Conservation (phyloP, 306 rosid species). For the Sphenostylis stenocarpa region DNA sequence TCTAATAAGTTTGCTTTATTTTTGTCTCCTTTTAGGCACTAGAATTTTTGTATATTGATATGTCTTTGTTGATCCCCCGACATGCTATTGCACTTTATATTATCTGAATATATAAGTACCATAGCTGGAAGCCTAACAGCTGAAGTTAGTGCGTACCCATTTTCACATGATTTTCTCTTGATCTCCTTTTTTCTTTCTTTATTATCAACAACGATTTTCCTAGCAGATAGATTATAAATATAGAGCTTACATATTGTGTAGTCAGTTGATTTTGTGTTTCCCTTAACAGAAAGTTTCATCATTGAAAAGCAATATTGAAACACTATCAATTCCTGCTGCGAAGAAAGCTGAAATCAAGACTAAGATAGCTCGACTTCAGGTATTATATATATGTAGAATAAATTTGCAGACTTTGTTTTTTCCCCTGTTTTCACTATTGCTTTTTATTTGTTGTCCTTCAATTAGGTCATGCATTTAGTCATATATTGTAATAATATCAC, state of each 20-base stretch:
- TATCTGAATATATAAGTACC: background rate
- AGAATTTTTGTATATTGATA: background rate
- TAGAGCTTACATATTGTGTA: background rate
- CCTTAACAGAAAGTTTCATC: constrained; percentile 69
- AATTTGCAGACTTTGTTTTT: constrained; percentile 5
- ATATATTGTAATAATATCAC: constrained; percentile 6
- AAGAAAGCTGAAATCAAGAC: constrained; percentile 78
- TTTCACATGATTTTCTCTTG: background rate
- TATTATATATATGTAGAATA: constrained; percentile 24
- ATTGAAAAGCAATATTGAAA: constrained; percentile 74
- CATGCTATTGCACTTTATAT: background rate
- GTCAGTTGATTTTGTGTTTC: background rate
- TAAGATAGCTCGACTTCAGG: constrained; percentile 78
- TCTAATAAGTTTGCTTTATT: background rate
- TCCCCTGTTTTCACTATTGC: background rate
- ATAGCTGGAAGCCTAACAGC: background rate
- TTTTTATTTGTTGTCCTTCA: constrained; percentile 4
- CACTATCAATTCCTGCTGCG: constrained; percentile 82
- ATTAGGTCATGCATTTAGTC: background rate
- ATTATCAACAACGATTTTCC: background rate
- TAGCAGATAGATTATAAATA: background rate
- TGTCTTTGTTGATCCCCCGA: background rate
- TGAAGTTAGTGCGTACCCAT: background rate
- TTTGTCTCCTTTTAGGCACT: background rate
- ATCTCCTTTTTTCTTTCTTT: background rate